Percentiles rank a stretch among this genome's conserved stretches.
phyloP scores from a whole-genome alignment of 78 protist species.

The Dictyostelium purpureum region DNA sequence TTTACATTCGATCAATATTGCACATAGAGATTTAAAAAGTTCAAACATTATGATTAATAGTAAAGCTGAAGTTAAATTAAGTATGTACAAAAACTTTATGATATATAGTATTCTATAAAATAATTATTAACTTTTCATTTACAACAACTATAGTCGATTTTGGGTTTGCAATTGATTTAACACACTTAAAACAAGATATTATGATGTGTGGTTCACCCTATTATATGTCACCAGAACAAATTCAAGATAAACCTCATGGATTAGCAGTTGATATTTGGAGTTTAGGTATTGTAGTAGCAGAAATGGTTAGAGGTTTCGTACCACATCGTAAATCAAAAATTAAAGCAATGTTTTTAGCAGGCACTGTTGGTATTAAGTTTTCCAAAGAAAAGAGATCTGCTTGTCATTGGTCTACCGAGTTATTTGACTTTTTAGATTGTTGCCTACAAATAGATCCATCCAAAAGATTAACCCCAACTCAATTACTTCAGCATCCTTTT shows the following conservation, averaged over 20 bases:
- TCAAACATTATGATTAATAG: slow-evolving; percentile 71
- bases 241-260: slow-evolving; percentile 71
- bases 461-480: slow-evolving; percentile 68
- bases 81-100: slow-evolving; percentile 18
- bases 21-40: slow-evolving; percentile 69
- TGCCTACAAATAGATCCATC: slow-evolving; percentile 79
- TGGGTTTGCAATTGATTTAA: slow-evolving; percentile 71
- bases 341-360: slow-evolving; percentile 67
- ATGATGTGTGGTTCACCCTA: slow-evolving; percentile 76
- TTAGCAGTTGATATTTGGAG: slow-evolving; percentile 71
- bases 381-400: slow-evolving; percentile 43
- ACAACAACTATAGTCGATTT: slow-evolving; percentile 31
- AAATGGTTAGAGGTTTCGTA: slow-evolving; percentile 70
- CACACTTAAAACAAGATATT: slow-evolving; percentile 52
- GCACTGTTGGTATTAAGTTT: slow-evolving; percentile 49
- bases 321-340: slow-evolving; percentile 72
- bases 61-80: slow-evolving; percentile 73
- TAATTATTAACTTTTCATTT: neutral
- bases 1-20: slow-evolving; percentile 46
- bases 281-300: slow-evolving; percentile 66
- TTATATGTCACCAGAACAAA: slow-evolving; percentile 79
- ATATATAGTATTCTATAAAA: neutral
- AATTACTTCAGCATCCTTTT: slow-evolving; percentile 72
- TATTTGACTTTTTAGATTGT: slow-evolving; percentile 60
- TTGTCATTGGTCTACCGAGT: slow-evolving; percentile 72